Evolutionary conservation across 768 basidiomycete genomes (phyloP), one percentile per base, ranked within the genome.

Genomic region (Trametes maxima): DNA sequence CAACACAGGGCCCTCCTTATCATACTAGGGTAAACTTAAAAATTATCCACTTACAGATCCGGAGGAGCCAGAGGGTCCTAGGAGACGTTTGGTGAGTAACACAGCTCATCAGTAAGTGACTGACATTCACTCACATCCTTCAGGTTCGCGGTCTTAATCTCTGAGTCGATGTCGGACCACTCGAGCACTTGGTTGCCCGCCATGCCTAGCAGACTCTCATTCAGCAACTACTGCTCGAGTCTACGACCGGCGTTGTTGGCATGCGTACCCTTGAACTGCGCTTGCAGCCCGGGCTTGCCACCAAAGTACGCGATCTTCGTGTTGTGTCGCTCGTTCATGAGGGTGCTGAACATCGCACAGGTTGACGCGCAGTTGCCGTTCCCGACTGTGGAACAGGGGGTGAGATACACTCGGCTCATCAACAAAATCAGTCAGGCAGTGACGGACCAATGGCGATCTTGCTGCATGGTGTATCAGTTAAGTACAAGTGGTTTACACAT

Each of bases 101-200:
- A 22, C 19, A 25, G 2, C 8, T 11, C 13, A 6, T 28, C 24
- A 13, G 19, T 25, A 11, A 13, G 22, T 14, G 5, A 22, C 36
- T 19, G 6, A 46, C 33, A 5, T 1, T 2, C 1, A 59, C 74
- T 44, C 24, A 76, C 76, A 45, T 69, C 59, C 60, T 77, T 72
- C 33, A 78, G 57, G 33, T 71, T 69, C 19, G 69, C 75, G 2
- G 85, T 85, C 76, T 85, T 85, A 62, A 86, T 80, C 69, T 86
- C 85, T 10, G 80, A 78, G 66, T 85, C 84, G 39, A 87, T 71
- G 66, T 85, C 84, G 12, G 70, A 64, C 84, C 85, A 86, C 67
- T 86, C 85, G 19, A 86, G 66, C 1, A 86, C 85, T 68, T 86
- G 85, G 65, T 85, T 85, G 1, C 85, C 85, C 4, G 84, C 81